Evolutionary conservation across 805 yeast genomes (phyloP), one percentile per base, ranked within the genome.

Genomic region (Schwanniomyces sp.): DNA sequence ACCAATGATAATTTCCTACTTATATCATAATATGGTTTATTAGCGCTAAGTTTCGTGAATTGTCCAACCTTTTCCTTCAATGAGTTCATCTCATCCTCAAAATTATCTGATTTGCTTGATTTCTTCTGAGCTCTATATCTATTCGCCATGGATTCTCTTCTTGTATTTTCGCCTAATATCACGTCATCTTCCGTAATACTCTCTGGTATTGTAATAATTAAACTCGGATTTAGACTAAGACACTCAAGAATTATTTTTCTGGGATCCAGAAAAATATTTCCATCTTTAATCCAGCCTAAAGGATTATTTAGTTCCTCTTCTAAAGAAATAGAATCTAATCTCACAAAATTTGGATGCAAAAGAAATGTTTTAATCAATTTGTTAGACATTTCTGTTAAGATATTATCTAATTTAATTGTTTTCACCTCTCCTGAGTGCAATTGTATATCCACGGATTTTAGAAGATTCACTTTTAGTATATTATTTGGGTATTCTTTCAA

Each of bases 261-360:
- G 2, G 53, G 44, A 3, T 55, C 56, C 24, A 59, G 46, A 24
- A 52, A 45, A 8, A 46, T 53, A 4, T 44, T 52, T 9, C 47
- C 45, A 11, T 45, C 44, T 10, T 48, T 53, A 24, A 64, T 37
- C 68, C 68, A 64, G 6, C 47, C 27, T 6, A 57, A 43, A 1
- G 66, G 65, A 40, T 49, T 41, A 14, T 48, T 42, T 2, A 53
- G 44, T 44, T 64, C 69, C 14, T 46, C 47, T 12, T 54, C 51
- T 4, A 52, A 27, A 5, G 57, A 40, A 7, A 49, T 17, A 25
- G 65, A 52, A 1, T 69, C 61, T 12, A 63, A 59, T 9, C 48
- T 43, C 4, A 73, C 49, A 34, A 81, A 63, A 40, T 76, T 70
- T 1, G 85, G 84, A 54, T 84, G 86, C 7, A 80, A 48, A 37